Conservation (phyloP, 768 basidiomycete species). For the Boletus huronensis region DNA sequence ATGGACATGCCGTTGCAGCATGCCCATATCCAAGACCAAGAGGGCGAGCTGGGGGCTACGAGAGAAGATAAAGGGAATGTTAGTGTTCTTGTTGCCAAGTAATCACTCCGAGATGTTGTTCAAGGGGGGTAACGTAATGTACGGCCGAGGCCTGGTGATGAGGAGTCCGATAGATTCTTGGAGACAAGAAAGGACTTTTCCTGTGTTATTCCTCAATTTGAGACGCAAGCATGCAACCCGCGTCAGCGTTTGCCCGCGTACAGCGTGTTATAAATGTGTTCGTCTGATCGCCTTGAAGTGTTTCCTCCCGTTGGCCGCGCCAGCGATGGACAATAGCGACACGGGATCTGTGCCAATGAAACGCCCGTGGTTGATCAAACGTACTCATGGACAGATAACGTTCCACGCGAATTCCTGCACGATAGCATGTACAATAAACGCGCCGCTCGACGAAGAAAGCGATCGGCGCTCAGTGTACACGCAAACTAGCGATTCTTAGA, state of each 20-base stretch:
- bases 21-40: neutral
- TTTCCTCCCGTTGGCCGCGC: neutral
- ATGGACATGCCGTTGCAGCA: slow-evolving; percentile 11
- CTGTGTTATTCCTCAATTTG: too few species aligned
- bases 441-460: neutral
- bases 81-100: neutral
- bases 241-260: too few species aligned
- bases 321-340: neutral
- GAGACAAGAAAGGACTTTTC: too few species aligned
- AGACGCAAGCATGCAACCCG: too few species aligned
- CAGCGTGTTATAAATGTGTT: neutral
- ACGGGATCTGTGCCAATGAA: neutral
- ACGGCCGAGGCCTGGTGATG: too few species aligned
- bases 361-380: neutral
- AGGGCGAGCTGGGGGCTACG: neutral
- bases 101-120: too few species aligned
- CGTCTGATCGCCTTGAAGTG: neutral
- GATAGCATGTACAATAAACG: neutral
- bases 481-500: slow-evolving; percentile 10
- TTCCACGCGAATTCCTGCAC: neutral
- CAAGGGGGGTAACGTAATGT: too few species aligned
- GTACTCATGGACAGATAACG: neutral
- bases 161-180: too few species aligned
- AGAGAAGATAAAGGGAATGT: neutral
- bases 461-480: neutral